Base-by-base conservation (phyloP, 371 early-diverging fungal species). In the Mucor racemosus region DNA sequence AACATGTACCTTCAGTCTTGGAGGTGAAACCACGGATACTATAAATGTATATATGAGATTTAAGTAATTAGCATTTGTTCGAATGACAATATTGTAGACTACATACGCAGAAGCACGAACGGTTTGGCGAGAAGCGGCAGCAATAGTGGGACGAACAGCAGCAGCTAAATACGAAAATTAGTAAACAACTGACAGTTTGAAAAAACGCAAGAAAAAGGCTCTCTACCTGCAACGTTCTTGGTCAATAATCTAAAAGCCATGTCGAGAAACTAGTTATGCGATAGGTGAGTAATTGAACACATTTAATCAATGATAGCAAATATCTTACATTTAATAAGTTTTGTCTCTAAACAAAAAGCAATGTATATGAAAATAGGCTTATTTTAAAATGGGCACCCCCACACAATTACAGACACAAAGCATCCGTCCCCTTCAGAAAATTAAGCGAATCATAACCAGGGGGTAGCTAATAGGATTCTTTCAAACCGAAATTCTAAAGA, bases 201-300 rank as follows among this genome's bases (percentile, higher is more conserved):
- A 31, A 31, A 31, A 31, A 54, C 26, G 26, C 26, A 8, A 48
- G 17, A 21, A 44, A 44, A 19, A 48, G 19, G 19, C 7, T 3
- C 19, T 10, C 9, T 55, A 55, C 55, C 55, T 72, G 82, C 75
- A 63, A 80, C 82, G 63, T 73, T 64, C 76, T 79, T 82, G 64
- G 82, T 74, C 75, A 82, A 78, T 72, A 82, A 75, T 73, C 82
- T 72, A 68, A 82, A 69, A 75, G 82, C 78, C 82, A 82, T 82
- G 69, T 72, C 65, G 55, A 61, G 55, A 55, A 55, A 34, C 55
- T 34, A 55, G 13, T 33, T 33, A 15, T 35, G 35, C 5, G 8
- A 33, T 34, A 34, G 55, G 35, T 31, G 14, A 55, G 15, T 55
- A 55, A 35, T 35, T 7, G 35, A 0, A n/a, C 14, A 0, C 7